A percentile compares a stretch with the other conserved stretches of the same genome.
Conservation (phyloP, 2,329 filamentous ascomycete genomes). For the Achaetomium macrosporum region DNA sequence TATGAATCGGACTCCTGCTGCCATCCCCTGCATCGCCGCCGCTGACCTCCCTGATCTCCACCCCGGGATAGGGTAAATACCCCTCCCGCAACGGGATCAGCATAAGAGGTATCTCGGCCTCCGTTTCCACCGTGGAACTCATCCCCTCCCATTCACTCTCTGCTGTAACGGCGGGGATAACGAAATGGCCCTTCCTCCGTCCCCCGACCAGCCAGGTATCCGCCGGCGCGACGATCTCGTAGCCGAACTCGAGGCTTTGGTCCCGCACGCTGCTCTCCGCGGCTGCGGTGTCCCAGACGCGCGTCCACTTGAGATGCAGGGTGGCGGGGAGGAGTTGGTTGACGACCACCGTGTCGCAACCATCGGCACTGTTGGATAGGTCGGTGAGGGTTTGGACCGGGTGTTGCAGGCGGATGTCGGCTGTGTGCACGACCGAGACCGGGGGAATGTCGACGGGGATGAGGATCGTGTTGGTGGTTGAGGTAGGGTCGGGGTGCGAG, state of each 20-base stretch:
- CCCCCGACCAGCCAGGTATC: constrained; percentile 83
- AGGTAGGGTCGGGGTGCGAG: constrained; percentile 22
- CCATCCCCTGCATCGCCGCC: constrained; percentile 20
- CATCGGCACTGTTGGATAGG: constrained; percentile 27
- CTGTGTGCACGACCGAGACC: constrained; percentile 75
- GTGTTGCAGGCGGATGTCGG: constrained; percentile 54
- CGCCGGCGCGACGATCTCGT: constrained; percentile 67
- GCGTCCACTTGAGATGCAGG: constrained; percentile 57
- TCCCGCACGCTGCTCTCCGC: constrained; percentile 13
- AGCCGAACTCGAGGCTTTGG: constrained; percentile 66
- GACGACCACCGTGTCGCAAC: constrained; percentile 45
- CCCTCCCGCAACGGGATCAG: constrained; percentile 77
- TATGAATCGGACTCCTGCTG: constrained; percentile 18
- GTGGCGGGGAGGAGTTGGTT: constrained; percentile 62
- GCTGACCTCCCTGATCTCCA: constrained; percentile 67
- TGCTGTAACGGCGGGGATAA: constrained; percentile 39
- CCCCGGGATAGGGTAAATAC: constrained; percentile 65
- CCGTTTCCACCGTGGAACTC: constrained; percentile 41
- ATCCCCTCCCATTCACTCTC: constrained; percentile 20
- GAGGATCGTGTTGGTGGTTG: constrained; percentile 53
- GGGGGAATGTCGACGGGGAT: constrained; percentile 89
- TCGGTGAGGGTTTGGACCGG: constrained; percentile 30
- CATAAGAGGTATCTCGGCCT: constrained; percentile 60
- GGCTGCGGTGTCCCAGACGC: constrained; percentile 50
- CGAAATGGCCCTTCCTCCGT: constrained; percentile 71